phyloP scores from a whole-genome alignment of 1,139 yeast species.

The Barnettozyma hawaiiensis region DNA sequence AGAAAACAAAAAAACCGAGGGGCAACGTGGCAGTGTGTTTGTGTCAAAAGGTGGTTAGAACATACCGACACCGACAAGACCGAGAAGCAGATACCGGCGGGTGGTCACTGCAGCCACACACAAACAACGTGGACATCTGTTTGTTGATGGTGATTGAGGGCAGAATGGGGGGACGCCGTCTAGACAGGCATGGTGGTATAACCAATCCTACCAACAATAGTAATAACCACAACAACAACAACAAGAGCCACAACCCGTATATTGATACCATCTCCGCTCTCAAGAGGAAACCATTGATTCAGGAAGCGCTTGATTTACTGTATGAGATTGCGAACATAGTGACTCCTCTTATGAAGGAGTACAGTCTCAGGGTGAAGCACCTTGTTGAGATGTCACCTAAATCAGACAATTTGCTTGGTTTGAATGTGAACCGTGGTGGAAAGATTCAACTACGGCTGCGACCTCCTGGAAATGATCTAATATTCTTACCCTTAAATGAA shows the following conservation, averaged over 20 bases:
- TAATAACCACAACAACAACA: too few species aligned
- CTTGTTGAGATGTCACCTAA: slow-evolving; percentile 86
- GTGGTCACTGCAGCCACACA: too few species aligned
- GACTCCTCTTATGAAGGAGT: slow-evolving; percentile 70
- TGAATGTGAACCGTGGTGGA: slow-evolving; percentile 81
- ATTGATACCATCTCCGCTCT: slow-evolving; percentile 53
- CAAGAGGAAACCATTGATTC: slow-evolving; percentile 47
- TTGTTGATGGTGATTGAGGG: slow-evolving; percentile 6
- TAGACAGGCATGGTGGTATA: too few species aligned
- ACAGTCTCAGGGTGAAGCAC: slow-evolving; percentile 59
- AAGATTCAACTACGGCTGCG: slow-evolving; percentile 72
- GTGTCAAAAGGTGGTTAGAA: too few species aligned
- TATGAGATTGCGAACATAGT: slow-evolving; percentile 57
- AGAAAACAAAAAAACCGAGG: neutral
- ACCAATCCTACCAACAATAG: too few species aligned
- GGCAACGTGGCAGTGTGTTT: neutral
- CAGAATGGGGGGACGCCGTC: too few species aligned
- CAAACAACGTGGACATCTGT: too few species aligned
- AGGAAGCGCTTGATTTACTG: slow-evolving; percentile 51
- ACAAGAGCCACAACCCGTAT: slow-evolving; percentile 41
- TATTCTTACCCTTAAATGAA: slow-evolving; percentile 62
- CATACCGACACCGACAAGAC: neutral
- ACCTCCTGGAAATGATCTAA: slow-evolving; percentile 45
- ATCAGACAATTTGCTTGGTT: slow-evolving; percentile 58
- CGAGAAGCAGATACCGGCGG: neutral